These are phyloP conservation scores for Heliophila coronopifolia DNA, from an alignment of 441 rosid genomes.

Conservation along the genomic window DNA sequence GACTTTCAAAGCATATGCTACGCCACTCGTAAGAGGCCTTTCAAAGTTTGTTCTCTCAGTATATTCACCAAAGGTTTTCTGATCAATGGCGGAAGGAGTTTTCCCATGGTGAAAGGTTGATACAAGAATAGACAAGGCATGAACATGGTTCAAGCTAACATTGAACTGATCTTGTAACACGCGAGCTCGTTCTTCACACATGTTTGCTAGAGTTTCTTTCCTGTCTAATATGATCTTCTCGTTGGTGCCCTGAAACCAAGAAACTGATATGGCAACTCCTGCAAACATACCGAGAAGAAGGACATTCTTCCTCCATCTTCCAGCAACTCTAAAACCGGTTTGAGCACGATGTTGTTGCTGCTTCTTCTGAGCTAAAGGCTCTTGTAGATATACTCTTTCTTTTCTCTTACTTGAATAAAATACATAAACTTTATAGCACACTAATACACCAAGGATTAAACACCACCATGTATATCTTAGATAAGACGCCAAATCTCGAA, in stretches of 20 bases:
- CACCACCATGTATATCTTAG: conserved; percentile 49
- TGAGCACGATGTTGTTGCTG: conserved; percentile 45
- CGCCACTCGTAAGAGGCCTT: conserved; percentile 86
- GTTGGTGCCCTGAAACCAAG: conserved; percentile 59
- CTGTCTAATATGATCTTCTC: conserved; percentile 36
- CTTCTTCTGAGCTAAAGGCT: conserved; percentile 44
- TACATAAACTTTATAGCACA: conserved; percentile 37
- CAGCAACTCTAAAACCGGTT: conserved; percentile 46
- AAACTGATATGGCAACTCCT: conserved; percentile 53
- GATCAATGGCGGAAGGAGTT: conserved; percentile 84
- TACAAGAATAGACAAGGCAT: conserved; percentile 90
- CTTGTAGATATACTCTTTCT: conserved; percentile 30
- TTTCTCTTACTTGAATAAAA: conserved; percentile 29
- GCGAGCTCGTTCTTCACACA: conserved; percentile 95
- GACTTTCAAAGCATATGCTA: conserved; percentile 83
- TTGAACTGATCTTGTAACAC: conserved; percentile 99
- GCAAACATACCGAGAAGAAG: conserved; percentile 45
- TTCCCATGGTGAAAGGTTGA: conserved; percentile 98
- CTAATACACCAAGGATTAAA: conserved; percentile 37
- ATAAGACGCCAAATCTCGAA: conserved; percentile 28
- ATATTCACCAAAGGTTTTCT: conserved; percentile 94
- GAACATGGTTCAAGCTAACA: conserved; percentile 96
- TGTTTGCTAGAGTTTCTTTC: conserved; percentile 68
- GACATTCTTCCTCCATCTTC: conserved; percentile 72
- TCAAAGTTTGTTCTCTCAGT: conserved; percentile 91